Conservation (phyloP, 768 basidiomycete species). For the Russula griseocarnosa region DNA sequence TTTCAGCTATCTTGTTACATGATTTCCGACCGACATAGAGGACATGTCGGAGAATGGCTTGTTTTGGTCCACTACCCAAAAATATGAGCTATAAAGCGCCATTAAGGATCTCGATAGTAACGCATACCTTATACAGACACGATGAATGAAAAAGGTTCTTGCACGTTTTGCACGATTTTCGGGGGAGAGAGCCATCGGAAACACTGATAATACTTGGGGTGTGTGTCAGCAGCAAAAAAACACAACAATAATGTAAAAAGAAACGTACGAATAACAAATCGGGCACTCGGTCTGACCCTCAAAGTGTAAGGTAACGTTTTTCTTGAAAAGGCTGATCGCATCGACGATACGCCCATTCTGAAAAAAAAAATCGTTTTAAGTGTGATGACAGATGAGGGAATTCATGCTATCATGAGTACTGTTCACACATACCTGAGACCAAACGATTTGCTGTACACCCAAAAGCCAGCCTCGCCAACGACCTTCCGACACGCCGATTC, state of each 20-base stretch:
- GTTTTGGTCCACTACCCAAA: slow-evolving; percentile 76
- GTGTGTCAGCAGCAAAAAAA: background rate
- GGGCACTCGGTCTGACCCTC: slow-evolving; percentile 96
- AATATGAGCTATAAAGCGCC: background rate
- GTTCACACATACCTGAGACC: slow-evolving; percentile 75
- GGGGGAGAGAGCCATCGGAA: slow-evolving; percentile 81
- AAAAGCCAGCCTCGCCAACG: slow-evolving; percentile 93
- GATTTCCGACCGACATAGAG: slow-evolving; percentile 84
- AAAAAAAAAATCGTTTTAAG: background rate
- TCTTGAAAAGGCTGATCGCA: slow-evolving; percentile 85
- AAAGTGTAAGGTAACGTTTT: slow-evolving; percentile 89
- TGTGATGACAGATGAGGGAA: background rate
- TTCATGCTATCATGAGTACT: background rate
- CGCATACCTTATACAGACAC: slow-evolving; percentile 80
- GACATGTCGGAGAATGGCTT: slow-evolving; percentile 88
- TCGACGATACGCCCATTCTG: slow-evolving; percentile 91
- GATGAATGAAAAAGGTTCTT: slow-evolving; percentile 91
- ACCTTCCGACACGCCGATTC: slow-evolving; percentile 84
- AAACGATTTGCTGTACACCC: slow-evolving; percentile 85
- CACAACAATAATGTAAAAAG: background rate
- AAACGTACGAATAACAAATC: slow-evolving; percentile 85
- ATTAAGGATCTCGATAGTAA: background rate
- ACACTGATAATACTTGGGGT: slow-evolving; percentile 76
- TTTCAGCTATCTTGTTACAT: slow-evolving; percentile 37
- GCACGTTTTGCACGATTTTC: slow-evolving; percentile 90